A percentile compares a stretch with the other conserved stretches of the same genome.
These are phyloP conservation scores for Phytopythium litorale DNA, from an alignment of 352 stramenopile genomes.

Conservation along the genomic window DNA sequence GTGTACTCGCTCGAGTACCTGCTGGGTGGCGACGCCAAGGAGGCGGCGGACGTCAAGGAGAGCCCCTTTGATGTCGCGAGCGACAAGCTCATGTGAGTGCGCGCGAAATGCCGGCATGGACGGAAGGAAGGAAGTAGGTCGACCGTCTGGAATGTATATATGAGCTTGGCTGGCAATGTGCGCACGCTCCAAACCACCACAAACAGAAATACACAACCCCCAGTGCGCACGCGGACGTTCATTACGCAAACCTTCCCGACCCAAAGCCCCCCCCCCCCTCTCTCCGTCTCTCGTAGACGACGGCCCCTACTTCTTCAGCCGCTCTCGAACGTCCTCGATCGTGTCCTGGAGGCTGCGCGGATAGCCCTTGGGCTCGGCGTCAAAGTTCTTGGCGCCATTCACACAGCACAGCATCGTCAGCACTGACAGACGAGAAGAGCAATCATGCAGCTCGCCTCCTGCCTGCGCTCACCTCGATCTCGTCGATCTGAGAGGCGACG, in stretches of 20 bases:
- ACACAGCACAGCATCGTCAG: not conserved
- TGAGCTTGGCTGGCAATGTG: not conserved
- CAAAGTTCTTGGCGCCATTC: conserved; percentile 41
- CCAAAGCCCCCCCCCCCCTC: not conserved
- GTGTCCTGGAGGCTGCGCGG: conserved; percentile 64
- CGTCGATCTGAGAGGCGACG: conserved; percentile 46
- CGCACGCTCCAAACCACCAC: not conserved
- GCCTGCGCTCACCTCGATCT: conserved; percentile 37
- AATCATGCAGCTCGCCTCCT: not conserved
- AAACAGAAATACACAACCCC: not conserved
- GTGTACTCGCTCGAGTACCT: conserved; percentile 73
- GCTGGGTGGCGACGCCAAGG: conserved; percentile 28
- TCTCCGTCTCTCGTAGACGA: not conserved
- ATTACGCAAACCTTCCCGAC: too few species aligned
- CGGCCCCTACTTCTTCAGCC: conserved; percentile 20
- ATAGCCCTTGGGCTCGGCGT: conserved; percentile 45
- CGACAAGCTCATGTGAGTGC: conserved; percentile 59
- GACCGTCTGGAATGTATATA: not conserved
- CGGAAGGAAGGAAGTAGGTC: not conserved
- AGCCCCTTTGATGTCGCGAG: conserved; percentile 65
- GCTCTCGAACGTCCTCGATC: conserved; percentile 33
- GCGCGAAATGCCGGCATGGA: not conserved
- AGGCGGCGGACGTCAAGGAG: conserved; percentile 14
- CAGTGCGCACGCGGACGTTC: not conserved
- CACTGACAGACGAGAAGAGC: not conserved